Evolutionary conservation across 1,284 basidiomycete genomes (phyloP).

Genomic region (Waitea zeae): DNA sequence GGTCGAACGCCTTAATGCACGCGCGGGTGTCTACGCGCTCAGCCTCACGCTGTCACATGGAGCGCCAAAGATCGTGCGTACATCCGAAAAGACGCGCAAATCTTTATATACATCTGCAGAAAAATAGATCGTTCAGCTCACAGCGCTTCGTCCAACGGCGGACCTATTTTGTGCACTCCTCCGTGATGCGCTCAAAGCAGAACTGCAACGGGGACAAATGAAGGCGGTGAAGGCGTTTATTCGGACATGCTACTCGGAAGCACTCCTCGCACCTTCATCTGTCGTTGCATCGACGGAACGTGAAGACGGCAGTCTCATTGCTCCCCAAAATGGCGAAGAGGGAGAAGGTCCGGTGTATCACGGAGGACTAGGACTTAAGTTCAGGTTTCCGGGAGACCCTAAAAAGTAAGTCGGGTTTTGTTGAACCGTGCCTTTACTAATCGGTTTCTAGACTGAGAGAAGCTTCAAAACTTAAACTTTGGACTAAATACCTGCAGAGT

Average conservation of each 20-base stretch:
- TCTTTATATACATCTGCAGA: no score
- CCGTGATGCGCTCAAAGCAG: slow-evolving; percentile 79
- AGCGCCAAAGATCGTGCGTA: slow-evolving; percentile 79
- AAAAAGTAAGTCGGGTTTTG: slow-evolving; percentile 53
- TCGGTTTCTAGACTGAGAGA: slow-evolving; percentile 28
- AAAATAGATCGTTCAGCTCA: slow-evolving; percentile 80
- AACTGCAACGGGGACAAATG: slow-evolving; percentile 81
- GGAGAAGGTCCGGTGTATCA: slow-evolving; percentile 48
- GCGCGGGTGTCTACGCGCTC: slow-evolving; percentile 89
- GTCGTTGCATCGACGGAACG: slow-evolving; percentile 42
- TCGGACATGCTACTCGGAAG: slow-evolving; percentile 89
- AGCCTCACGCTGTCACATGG: slow-evolving; percentile 93
- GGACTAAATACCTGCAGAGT: slow-evolving; percentile 83
- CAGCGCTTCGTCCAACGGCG: slow-evolving; percentile 88
- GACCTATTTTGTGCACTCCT: slow-evolving; percentile 88
- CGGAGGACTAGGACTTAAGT: slow-evolving; percentile 73
- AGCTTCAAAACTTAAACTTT: slow-evolving; percentile 93
- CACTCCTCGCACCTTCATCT: slow-evolving; percentile 45
- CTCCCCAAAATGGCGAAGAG: slow-evolving; percentile 16
- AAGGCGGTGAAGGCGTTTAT: slow-evolving; percentile 85
- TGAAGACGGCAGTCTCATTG: slow-evolving; percentile 46
- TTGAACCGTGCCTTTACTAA: no score
- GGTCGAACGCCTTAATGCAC: slow-evolving; percentile 86
- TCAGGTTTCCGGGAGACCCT: slow-evolving; percentile 88
- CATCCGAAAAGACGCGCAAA: no score